Evolutionary conservation across 768 basidiomycete genomes (phyloP), one percentile per base, ranked within the genome.

Genomic region (Leccinum incarnatum): DNA sequence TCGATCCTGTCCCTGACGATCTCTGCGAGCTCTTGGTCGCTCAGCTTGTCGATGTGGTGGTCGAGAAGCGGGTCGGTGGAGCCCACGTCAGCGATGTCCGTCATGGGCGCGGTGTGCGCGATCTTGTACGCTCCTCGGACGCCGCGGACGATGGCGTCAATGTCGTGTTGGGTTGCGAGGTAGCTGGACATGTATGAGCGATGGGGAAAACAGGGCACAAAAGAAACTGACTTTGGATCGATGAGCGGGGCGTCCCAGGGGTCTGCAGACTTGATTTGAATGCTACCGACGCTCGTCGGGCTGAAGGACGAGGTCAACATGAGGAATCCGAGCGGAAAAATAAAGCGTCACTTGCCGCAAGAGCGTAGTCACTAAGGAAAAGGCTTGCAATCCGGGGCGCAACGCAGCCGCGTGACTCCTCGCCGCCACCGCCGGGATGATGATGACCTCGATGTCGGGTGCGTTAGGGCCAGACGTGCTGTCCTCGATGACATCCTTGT

Each of bases 201-300:
- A 47, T n/a, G 29, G 21, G 9, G 32, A 7, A 47, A 9, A 23
- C 21, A 34, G 8, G 10, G 40, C 9, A 42, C n/a, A 42, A 42
- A 42, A 36, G 8, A 34, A 12, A 63, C 76, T 7, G 54, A 77
- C 78, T 73, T 73, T 19, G 80, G 81, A 56, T 81, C 76, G 15
- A 81, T 74, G 34, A 75, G n/a, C 1, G 80, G 80, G 1, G 66
- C 54, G 10, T 80, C 79, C 63, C 71, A 72, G 12, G 78, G 78
- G 45, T 78, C 64, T 1, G 69, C 59, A 1, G 81, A 81, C 37
- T 72, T 72, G n/a, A 82, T 65, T 30, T 69, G 55, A 51, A 82
- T 55, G 7, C 65, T 75, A 5, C 81, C 81, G 5, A 67, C 59
- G 60, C 80, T 81, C 46, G 75, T 78, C 21, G 81, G 80, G 62